phyloP scores from a whole-genome alignment of 2,329 filamentous ascomycete species.

The Aspergillus fischeri region DNA sequence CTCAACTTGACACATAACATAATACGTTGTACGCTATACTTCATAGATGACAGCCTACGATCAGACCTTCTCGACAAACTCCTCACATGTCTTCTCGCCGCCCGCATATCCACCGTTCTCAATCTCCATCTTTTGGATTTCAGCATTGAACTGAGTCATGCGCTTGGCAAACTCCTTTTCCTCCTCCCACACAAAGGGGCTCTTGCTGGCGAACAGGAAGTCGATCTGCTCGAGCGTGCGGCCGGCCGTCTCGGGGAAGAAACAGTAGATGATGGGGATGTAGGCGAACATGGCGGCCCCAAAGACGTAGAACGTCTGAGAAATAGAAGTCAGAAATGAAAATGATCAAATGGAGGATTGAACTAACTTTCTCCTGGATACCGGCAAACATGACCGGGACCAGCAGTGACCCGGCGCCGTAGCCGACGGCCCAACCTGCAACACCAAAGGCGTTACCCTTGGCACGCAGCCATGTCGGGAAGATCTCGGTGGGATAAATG shows the following conservation, averaged over 20 bases:
- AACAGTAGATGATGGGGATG: slow-evolving; percentile 57
- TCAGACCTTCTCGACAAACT: no score
- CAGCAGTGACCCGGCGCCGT: slow-evolving; percentile 48
- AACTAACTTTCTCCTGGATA: slow-evolving; percentile 51
- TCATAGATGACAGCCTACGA: no score
- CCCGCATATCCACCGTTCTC: no score
- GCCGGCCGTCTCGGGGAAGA: slow-evolving; percentile 15
- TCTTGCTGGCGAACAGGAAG: slow-evolving; percentile 17
- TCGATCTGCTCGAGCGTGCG: slow-evolving; percentile 22
- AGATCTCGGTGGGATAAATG: slow-evolving; percentile 66
- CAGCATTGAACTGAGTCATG: no score
- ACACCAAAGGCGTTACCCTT: slow-evolving; percentile 71
- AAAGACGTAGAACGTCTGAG: slow-evolving; percentile 64
- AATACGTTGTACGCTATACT: no score
- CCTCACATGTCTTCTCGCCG: no score
- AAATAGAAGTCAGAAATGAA: no score
- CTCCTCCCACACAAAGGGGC: slow-evolving; percentile 14
- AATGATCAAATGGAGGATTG: no score
- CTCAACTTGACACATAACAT: no score
- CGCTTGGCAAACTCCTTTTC: slow-evolving; percentile 10
- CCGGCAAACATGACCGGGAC: slow-evolving; percentile 53
- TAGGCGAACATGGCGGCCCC: slow-evolving; percentile 58
- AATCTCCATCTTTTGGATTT: no score
- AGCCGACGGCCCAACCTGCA: slow-evolving; percentile 67
- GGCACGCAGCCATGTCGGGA: slow-evolving; percentile 62